These are phyloP conservation scores for Colletotrichum sp. DNA, from an alignment of 2,329 filamentous ascomycete genomes.

Conservation along the genomic window DNA sequence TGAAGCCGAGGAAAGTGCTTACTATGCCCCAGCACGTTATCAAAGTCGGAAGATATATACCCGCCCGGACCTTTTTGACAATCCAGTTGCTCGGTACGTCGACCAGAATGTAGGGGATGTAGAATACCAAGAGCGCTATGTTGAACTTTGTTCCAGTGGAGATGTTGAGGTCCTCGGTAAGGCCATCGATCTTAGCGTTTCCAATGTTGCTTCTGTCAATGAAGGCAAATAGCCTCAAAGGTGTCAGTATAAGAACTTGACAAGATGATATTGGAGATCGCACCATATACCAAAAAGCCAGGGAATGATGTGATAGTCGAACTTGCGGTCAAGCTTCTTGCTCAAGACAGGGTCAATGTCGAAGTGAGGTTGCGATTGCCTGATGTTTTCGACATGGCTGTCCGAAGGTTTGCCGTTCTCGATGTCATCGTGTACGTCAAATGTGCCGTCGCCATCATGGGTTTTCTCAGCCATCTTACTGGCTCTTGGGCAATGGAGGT, in stretches of 20 bases:
- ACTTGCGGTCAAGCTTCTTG: constrained; percentile 28
- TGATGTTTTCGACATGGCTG: background rate
- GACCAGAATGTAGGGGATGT: constrained; percentile 71
- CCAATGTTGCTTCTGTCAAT: constrained; percentile 56
- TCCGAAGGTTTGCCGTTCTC: constrained; percentile 3
- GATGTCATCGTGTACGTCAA: background rate
- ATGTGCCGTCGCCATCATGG: background rate
- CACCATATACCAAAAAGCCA: background rate
- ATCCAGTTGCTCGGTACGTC: constrained; percentile 70
- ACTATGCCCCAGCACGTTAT: constrained; percentile 53
- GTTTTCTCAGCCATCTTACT: background rate
- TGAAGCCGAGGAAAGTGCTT: constrained; percentile 27
- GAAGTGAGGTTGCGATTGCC: background rate
- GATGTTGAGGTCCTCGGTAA: constrained; percentile 46
- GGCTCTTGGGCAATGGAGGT: background rate
- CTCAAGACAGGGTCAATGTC: constrained; percentile 19
- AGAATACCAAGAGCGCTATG: constrained; percentile 65
- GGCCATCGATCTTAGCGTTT: constrained; percentile 54
- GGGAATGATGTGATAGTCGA: constrained; percentile 24
- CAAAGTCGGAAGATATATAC: constrained; percentile 68
- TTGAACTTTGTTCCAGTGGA: constrained; percentile 64
- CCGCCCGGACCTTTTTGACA: constrained; percentile 67
- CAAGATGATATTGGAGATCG: background rate
- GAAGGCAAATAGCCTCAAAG: constrained; percentile 51
- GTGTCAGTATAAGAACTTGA: background rate